A percentile compares a stretch with the other conserved stretches of the same genome.
These are phyloP conservation scores for Mortierella alpina DNA, from an alignment of 192 early-diverging fungal genomes.

Conservation along the genomic window DNA sequence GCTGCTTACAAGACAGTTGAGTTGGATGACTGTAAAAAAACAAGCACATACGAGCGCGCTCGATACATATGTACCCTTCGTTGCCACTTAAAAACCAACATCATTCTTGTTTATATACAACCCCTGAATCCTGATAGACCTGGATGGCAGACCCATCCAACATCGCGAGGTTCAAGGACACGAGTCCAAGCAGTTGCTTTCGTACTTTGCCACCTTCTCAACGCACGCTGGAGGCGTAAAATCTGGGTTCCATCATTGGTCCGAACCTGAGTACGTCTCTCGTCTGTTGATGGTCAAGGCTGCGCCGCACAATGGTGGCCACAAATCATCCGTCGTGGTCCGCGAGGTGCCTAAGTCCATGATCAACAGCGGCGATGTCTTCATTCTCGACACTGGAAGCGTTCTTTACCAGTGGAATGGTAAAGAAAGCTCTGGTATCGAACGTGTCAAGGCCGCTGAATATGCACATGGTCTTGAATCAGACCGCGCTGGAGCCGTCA, in stretches of 20 bases:
- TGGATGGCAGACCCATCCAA: conserved; percentile 75
- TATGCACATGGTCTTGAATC: conserved; percentile 65
- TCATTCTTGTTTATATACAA: neutral
- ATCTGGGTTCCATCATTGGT: conserved; percentile 77
- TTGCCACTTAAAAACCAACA: neutral
- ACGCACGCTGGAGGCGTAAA: conserved; percentile 75
- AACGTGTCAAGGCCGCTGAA: conserved; percentile 78
- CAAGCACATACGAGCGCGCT: neutral
- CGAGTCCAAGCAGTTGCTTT: conserved; percentile 74
- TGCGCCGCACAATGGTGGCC: conserved; percentile 37
- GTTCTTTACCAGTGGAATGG: conserved; percentile 81
- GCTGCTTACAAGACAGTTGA: conserved; percentile 89
- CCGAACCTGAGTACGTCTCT: conserved; percentile 57
- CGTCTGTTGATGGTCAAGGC: conserved; percentile 71
- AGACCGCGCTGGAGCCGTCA: conserved; percentile 70
- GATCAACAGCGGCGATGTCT: conserved; percentile 80
- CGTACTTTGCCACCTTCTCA: conserved; percentile 71
- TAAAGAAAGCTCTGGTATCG: conserved; percentile 64
- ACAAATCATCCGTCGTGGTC: conserved; percentile 64
- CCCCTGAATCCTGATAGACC: conserved; percentile 41
- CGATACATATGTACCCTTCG: neutral
- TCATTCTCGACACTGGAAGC: conserved; percentile 78
- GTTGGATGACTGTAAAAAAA: conserved; percentile 71
- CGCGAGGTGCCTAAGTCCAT: conserved; percentile 66
- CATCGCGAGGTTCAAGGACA: conserved; percentile 81